phyloP scores from a whole-genome alignment of 352 stramenopile genomes.

The Pythium rhizo-oryzae region DNA sequence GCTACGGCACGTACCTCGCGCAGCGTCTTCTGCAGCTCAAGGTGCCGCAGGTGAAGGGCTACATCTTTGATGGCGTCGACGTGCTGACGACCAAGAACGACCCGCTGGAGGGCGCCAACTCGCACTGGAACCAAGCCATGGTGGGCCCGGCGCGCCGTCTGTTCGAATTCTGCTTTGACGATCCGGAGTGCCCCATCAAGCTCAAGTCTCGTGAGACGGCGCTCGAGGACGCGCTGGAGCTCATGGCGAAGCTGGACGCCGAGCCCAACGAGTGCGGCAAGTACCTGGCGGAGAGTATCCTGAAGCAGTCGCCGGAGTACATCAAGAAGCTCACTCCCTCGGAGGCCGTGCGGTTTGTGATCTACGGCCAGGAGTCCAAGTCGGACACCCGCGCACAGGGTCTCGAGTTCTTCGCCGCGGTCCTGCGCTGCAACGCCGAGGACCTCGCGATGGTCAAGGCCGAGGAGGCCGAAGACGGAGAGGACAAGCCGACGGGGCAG shows the following conservation, averaged over 20 bases:
- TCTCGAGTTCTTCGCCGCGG: not conserved
- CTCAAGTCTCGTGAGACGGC: slow-evolving; percentile 22
- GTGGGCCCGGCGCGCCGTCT: slow-evolving; percentile 6
- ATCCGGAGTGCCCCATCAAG: slow-evolving; percentile 10
- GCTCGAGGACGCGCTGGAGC: slow-evolving; percentile 1
- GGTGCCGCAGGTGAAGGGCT: slow-evolving; percentile 26
- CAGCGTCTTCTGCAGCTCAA: slow-evolving; percentile 35
- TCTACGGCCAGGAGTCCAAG: not conserved
- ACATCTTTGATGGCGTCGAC: slow-evolving; percentile 36
- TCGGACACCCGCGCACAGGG: too few relatives aligned
- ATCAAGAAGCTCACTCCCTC: slow-evolving; percentile 1
- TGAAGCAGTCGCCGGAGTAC: too few relatives aligned
- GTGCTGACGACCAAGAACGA: slow-evolving; percentile 10
- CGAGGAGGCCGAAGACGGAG: too few relatives aligned
- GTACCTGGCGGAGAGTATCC: not conserved
- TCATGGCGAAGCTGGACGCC: slow-evolving; percentile 12
- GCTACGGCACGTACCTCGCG: slow-evolving; percentile 38
- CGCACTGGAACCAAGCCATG: slow-evolving; percentile 27
- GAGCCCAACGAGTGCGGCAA: slow-evolving; percentile 23
- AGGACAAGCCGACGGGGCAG: not conserved
- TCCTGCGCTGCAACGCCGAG: too few relatives aligned
- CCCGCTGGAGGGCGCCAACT: slow-evolving; percentile 9
- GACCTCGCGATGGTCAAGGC: not conserved
- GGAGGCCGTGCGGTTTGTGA: not conserved
- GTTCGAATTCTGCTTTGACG: slow-evolving; percentile 25